phyloP scores from a whole-genome alignment of 192 early-diverging fungal genomes.

The Coemansia sp. region DNA sequence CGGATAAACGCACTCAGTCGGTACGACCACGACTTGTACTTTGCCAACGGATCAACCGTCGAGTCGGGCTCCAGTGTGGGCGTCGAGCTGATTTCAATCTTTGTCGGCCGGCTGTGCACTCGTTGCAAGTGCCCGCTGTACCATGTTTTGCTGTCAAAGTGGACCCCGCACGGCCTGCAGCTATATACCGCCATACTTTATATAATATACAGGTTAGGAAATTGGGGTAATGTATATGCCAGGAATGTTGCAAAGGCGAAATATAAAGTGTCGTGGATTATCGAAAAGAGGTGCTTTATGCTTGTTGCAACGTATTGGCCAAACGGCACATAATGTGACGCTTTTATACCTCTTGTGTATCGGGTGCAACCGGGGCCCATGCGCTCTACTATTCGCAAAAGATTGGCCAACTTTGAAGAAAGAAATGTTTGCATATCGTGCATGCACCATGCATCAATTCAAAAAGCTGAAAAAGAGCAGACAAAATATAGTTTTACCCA shows the following conservation, averaged over 20 bases:
- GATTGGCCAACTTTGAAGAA: background rate
- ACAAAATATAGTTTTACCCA: no score
- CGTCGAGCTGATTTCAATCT: conserved; percentile 7
- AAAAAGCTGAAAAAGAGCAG: background rate
- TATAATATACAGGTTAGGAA: background rate
- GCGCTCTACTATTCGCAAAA: background rate
- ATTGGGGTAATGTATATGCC: background rate
- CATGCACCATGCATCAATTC: background rate
- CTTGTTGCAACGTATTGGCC: background rate
- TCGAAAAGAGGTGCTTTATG: no score
- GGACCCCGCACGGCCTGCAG: conserved; percentile 18
- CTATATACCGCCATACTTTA: conserved; percentile 22
- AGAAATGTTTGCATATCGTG: background rate
- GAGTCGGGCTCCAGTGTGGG: conserved; percentile 2
- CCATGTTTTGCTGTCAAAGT: conserved; percentile 36
- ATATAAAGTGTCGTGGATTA: background rate
- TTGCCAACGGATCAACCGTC: background rate
- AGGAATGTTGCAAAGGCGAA: background rate
- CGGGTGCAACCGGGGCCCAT: background rate
- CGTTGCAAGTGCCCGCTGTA: conserved; percentile 25
- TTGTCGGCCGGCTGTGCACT: conserved; percentile 9
- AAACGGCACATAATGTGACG: background rate
- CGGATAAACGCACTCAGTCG: conserved; percentile 1
- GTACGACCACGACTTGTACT: background rate
- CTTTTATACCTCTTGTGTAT: background rate